phyloP scores from a whole-genome alignment of 306 rosid species.

The Dryas drummondii region DNA sequence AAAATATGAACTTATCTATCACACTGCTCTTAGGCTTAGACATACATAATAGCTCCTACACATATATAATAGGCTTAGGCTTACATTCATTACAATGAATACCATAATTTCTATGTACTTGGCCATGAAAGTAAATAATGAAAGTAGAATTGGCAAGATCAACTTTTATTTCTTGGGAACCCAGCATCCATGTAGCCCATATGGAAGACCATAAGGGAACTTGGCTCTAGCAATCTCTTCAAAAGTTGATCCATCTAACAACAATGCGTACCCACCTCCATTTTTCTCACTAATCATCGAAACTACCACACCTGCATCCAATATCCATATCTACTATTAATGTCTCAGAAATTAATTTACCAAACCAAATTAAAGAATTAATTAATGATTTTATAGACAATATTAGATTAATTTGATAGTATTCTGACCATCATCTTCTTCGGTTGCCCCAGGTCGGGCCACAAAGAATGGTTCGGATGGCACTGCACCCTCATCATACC shows the following conservation, averaged over 20 bases:
- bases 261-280: slow-evolving; percentile 75
- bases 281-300: slow-evolving; percentile 75
- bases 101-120: not conserved
- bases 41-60: not conserved
- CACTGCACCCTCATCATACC: slow-evolving; percentile 77
- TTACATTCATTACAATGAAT: not conserved
- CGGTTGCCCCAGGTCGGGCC: slow-evolving; percentile 83
- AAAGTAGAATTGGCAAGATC: too few relatives aligned
- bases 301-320: slow-evolving; percentile 73
- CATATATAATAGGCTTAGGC: not conserved
- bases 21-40: not conserved
- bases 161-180: slow-evolving; percentile 46
- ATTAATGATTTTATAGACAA: too few relatives aligned
- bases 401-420: not conserved
- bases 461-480: slow-evolving; percentile 94
- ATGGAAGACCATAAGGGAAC: slow-evolving; percentile 90
- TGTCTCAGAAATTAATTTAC: too few relatives aligned
- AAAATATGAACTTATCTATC: not conserved
- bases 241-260: slow-evolving; percentile 78
- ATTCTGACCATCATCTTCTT: slow-evolving; percentile 83
- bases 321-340: not conserved
- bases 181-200: slow-evolving; percentile 98
- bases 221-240: slow-evolving; percentile 92
- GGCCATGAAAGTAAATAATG: too few relatives aligned
- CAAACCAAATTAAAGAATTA: too few relatives aligned